Evolutionary conservation across 306 rosid genomes (phyloP), one percentile per base, ranked within the genome.

Genomic region (Inga oerstediana): DNA sequence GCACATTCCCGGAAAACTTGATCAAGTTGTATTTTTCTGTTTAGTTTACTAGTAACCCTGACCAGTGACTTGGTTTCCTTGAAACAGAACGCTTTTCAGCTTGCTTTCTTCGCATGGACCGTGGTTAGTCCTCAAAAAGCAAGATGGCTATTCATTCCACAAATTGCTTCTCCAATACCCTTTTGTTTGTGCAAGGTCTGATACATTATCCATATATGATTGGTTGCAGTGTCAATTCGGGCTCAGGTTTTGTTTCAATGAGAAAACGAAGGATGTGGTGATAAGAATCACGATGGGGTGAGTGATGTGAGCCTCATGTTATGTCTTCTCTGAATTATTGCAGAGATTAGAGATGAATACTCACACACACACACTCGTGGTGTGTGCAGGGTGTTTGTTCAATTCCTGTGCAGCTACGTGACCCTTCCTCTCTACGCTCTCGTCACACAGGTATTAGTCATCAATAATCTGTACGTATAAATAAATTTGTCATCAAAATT

Each of bases 351-450:
- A 51, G 20, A 41, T 44, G 4, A 24, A 10, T 11, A 39, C 5
- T 0, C 4, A 6, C 0, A 37, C 0, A 39, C 8, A 6, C 6
- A 39, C 8, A 13, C 52, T 15, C 22, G 27, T 37, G 10, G 67
- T 10, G 5, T 3, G 43, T 39, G 34, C 90, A 92, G 93, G 85
- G 87, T 92, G 72, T 70, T 91, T 27, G 81, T 91, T 62, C 90
- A 92, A 61, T 82, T 92, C 72, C 92, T 92, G 1, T 92, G 97
- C 87, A 92, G 94, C 81, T 92, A 91, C 49, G 97, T 92, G 24
- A 92, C 94, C 16, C 88, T 92, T 34, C 97, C 97, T 44, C 93
- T 92, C 20, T 88, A 92, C 78, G 94, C 97, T 61, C 89, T 92
- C 2, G 97, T 92, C 16, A 92, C 93, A 17, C 97, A 92, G 93